These are phyloP conservation scores for Epicoccum nigrum DNA, from an alignment of 2,329 filamentous ascomycete genomes.

Conservation along the genomic window DNA sequence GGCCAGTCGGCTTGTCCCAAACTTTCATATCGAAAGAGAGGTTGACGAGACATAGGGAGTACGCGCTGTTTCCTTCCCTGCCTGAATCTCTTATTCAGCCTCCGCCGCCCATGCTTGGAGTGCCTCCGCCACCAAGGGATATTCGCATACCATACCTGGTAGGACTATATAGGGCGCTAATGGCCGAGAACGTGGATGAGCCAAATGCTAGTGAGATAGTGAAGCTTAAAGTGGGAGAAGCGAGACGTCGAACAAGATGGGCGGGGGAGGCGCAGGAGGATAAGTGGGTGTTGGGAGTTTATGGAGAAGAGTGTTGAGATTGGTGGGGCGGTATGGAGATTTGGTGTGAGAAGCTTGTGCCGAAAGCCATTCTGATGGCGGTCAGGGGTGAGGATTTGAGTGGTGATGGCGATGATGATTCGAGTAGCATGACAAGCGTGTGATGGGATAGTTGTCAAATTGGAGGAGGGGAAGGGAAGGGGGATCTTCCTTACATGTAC, in stretches of 20 bases:
- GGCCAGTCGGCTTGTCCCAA: no score
- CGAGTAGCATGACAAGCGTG: no score
- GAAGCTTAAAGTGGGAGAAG: no score
- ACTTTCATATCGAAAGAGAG: constrained; percentile 24
- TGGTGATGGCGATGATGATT: no score
- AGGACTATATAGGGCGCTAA: constrained; percentile 11
- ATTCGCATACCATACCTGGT: constrained; percentile 10
- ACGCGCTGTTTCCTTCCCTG: constrained; percentile 5
- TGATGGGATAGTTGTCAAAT: no score
- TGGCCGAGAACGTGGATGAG: no score
- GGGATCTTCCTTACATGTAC: no score
- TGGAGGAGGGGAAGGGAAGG: no score
- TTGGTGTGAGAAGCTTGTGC: constrained; percentile 34
- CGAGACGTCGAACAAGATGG: no score
- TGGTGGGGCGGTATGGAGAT: constrained; percentile 34
- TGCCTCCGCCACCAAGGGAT: background rate
- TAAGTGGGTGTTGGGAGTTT: constrained; percentile 36
- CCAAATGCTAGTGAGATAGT: no score
- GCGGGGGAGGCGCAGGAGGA: constrained; percentile 17
- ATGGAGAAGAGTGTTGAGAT: constrained; percentile 39
- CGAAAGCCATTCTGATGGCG: constrained; percentile 19
- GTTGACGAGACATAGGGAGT: constrained; percentile 26
- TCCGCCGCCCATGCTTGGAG: no score
- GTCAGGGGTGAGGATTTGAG: constrained; percentile 12
- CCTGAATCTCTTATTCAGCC: background rate